Percentiles rank a stretch among this genome's conserved stretches.
These are phyloP conservation scores for Cytospora piceicola DNA, from an alignment of 2,329 filamentous ascomycete genomes.

Conservation along the genomic window DNA sequence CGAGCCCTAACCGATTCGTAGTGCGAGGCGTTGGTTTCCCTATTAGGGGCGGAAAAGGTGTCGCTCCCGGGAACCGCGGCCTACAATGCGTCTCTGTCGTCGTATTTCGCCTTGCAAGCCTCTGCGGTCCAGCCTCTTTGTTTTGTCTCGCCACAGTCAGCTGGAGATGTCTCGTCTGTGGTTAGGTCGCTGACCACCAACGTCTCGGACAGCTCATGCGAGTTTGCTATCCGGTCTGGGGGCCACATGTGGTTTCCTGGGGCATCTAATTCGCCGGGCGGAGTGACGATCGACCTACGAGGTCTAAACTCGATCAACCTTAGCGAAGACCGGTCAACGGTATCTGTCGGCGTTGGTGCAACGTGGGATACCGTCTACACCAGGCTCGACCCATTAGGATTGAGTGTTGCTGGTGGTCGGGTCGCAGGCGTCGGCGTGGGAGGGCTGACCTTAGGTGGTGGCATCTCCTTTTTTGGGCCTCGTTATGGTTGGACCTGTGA, in stretches of 20 bases:
- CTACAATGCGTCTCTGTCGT: slow-evolving; percentile 1
- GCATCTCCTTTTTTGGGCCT: slow-evolving; percentile 24
- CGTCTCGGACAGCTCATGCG: neutral
- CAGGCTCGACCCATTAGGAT: slow-evolving; percentile 29
- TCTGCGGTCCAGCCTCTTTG: slow-evolving; percentile 11
- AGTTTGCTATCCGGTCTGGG: slow-evolving; percentile 14
- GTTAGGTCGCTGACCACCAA: neutral
- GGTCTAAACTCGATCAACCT: slow-evolving; percentile 4
- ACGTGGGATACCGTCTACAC: slow-evolving; percentile 26
- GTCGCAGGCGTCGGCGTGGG: slow-evolving; percentile 29
- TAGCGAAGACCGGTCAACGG: neutral
- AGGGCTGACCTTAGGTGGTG: slow-evolving; percentile 28
- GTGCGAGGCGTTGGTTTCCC: slow-evolving; percentile 1
- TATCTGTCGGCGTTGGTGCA: slow-evolving; percentile 23
- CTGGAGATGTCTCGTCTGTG: slow-evolving; percentile 14
- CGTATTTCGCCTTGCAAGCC: slow-evolving; percentile 19
- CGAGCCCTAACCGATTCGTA: neutral
- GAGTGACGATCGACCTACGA: slow-evolving; percentile 18
- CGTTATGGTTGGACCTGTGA: slow-evolving; percentile 32
- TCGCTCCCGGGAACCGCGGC: neutral
- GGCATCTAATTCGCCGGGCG: slow-evolving; percentile 4
- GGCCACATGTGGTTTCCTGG: slow-evolving; percentile 24
- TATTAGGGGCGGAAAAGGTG: slow-evolving; percentile 10
- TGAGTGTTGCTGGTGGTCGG: slow-evolving; percentile 29
- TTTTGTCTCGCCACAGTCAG: slow-evolving; percentile 9